phyloP scores from a whole-genome alignment of 129 eudicot species.

The Lactuca saligna region DNA sequence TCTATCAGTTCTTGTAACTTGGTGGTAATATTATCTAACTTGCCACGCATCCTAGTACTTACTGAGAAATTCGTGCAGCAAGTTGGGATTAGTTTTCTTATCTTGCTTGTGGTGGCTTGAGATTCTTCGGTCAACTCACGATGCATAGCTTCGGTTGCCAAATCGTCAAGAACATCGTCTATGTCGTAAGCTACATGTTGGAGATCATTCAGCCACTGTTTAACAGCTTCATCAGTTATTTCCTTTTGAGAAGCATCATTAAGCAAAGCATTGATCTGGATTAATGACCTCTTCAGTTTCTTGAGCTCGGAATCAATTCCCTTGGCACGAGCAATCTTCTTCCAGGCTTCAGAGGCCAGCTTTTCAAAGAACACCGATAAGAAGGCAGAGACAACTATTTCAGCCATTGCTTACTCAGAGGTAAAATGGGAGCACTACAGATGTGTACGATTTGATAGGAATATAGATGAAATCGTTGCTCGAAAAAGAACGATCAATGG shows the following conservation, averaged over 20 bases:
- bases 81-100: slow-evolving; percentile 6
- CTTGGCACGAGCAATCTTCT: neutral
- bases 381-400: neutral
- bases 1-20: neutral
- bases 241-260: slow-evolving; percentile 4
- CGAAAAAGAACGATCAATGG: no score
- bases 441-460: no score
- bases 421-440: neutral
- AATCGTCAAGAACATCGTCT: neutral
- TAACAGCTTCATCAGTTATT: neutral
- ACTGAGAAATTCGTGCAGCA: neutral
- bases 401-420: slow-evolving; percentile 5
- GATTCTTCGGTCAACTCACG: neutral
- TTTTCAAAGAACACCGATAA: neutral
- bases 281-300: neutral
- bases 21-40: slow-evolving; percentile 2
- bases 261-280: neutral
- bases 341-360: neutral
- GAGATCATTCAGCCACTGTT: neutral
- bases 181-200: slow-evolving; percentile 12
- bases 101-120: neutral
- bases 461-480: no score
- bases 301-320: neutral
- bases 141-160: slow-evolving; percentile 3
- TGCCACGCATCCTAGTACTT: neutral